Percentiles rank a stretch among this genome's conserved stretches.
Conservation (phyloP, 2,329 filamentous ascomycete genomes). For the Colletotrichum tanaceti region DNA sequence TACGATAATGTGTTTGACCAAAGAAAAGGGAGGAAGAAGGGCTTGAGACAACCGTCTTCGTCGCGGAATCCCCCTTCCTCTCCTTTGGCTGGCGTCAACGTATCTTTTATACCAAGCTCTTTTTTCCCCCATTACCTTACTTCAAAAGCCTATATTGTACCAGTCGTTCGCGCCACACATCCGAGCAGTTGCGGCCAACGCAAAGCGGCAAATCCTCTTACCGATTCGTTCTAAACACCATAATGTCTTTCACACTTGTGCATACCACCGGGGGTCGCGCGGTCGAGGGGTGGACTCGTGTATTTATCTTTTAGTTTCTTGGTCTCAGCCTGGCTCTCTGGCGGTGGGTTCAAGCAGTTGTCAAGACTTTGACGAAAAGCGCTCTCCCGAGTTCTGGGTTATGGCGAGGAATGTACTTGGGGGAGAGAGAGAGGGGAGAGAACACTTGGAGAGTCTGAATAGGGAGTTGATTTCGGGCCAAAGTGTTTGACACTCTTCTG, state of each 20-base stretch:
- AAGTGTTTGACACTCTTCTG: too few relatives aligned
- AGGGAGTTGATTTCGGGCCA: too few relatives aligned
- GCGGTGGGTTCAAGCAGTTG: slow-evolving; percentile 19
- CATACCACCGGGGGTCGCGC: background rate
- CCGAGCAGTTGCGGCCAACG: slow-evolving; percentile 18
- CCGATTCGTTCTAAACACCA: slow-evolving; percentile 28
- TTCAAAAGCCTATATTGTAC: background rate
- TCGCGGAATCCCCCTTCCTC: background rate
- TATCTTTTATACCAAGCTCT: background rate
- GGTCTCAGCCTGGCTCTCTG: slow-evolving; percentile 27
- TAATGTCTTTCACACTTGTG: slow-evolving; percentile 25
- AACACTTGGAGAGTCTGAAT: background rate
- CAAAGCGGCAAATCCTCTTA: slow-evolving; percentile 1
- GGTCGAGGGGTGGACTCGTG: background rate
- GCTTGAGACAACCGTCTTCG: slow-evolving; percentile 12
- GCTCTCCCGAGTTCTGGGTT: too few relatives aligned
- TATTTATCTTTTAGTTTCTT: slow-evolving; percentile 12
- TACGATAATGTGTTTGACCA: slow-evolving; percentile 35
- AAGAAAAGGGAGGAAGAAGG: background rate
- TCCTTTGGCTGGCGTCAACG: too few relatives aligned
- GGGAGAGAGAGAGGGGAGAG: background rate
- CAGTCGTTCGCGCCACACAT: background rate
- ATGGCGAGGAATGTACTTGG: background rate
- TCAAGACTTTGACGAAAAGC: slow-evolving; percentile 4
- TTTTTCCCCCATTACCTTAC: too few relatives aligned